Conservation (phyloP, 2,329 filamentous ascomycete species). For the Pseudocercospora macadamiae region DNA sequence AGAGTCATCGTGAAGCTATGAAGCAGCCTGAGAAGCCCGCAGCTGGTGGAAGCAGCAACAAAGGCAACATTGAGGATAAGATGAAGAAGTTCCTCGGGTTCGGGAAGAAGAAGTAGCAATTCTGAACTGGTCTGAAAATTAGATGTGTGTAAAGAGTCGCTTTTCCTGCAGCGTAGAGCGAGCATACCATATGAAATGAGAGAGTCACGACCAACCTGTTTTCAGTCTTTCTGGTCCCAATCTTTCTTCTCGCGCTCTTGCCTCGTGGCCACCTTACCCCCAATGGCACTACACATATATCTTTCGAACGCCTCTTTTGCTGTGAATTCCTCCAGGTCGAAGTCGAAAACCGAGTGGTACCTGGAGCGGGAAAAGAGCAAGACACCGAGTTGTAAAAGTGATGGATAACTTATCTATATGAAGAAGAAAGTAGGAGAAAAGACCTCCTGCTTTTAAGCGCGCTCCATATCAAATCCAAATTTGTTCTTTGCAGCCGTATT, state of each 20-base stretch:
- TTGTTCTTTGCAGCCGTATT: neutral
- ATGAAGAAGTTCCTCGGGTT: conserved; percentile 73
- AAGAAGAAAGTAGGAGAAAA: neutral
- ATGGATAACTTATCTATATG: neutral
- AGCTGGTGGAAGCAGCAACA: conserved; percentile 21
- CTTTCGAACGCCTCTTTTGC: too few species aligned
- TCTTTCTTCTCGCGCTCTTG: too few species aligned
- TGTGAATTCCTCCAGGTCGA: too few species aligned
- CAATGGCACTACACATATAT: too few species aligned
- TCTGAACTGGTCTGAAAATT: neutral
- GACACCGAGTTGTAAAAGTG: too few species aligned
- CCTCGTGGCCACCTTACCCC: too few species aligned
- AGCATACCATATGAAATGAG: too few species aligned
- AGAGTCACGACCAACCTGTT: too few species aligned
- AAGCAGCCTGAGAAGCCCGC: conserved; percentile 32
- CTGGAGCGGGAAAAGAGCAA: too few species aligned
- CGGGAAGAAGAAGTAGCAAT: conserved; percentile 62
- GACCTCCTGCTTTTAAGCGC: neutral
- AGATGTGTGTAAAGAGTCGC: neutral
- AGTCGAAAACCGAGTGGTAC: too few species aligned
- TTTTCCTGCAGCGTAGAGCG: neutral
- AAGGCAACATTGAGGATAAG: conserved; percentile 47
- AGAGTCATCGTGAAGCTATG: conserved; percentile 33
- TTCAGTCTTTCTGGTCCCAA: too few species aligned
- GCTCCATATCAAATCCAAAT: too few species aligned